phyloP scores from a whole-genome alignment of 1,284 basidiomycete species.

The Melanopsichium pennsylvanicum region DNA sequence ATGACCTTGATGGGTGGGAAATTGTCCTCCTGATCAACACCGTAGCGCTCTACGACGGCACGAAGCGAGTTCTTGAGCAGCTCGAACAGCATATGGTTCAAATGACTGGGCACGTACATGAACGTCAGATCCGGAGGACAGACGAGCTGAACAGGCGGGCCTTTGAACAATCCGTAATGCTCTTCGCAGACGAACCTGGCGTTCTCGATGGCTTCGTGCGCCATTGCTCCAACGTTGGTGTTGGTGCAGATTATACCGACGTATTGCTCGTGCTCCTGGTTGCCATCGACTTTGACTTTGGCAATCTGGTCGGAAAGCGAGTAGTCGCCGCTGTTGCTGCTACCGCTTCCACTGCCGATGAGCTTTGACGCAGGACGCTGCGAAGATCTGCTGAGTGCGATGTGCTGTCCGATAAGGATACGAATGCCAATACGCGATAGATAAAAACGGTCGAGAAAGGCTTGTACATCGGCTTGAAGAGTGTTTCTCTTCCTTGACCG shows the following conservation, averaged over 20 bases:
- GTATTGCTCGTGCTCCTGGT: constrained; percentile 72
- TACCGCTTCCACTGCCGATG: constrained; percentile 26
- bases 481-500: constrained; percentile 66
- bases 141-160: constrained; percentile 94
- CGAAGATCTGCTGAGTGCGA: constrained; percentile 58
- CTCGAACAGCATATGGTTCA: constrained; percentile 90
- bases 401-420: constrained; percentile 65
- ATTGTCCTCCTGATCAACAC: constrained; percentile 78
- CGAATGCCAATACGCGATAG: constrained; percentile 83
- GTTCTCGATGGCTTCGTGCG: constrained; percentile 96
- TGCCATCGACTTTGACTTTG: constrained; percentile 36
- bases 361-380: constrained; percentile 36
- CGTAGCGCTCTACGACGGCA: constrained; percentile 92
- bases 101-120: constrained; percentile 93
- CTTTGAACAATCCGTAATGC: constrained; percentile 86
- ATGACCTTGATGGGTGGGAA: constrained; percentile 97
- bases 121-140: constrained; percentile 88
- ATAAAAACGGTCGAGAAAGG: constrained; percentile 96
- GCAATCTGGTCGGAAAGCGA: constrained; percentile 37
- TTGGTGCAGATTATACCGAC: constrained; percentile 98
- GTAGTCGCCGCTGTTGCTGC: constrained; percentile 20
- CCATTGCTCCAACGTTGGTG: constrained; percentile 69
- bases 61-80: constrained; percentile 98
- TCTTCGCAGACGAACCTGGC: constrained; percentile 98
- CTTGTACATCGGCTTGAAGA: constrained; percentile 86